Conservation (phyloP, 2,329 filamentous ascomycete genomes). For the Scortechinia acanthostroma region DNA sequence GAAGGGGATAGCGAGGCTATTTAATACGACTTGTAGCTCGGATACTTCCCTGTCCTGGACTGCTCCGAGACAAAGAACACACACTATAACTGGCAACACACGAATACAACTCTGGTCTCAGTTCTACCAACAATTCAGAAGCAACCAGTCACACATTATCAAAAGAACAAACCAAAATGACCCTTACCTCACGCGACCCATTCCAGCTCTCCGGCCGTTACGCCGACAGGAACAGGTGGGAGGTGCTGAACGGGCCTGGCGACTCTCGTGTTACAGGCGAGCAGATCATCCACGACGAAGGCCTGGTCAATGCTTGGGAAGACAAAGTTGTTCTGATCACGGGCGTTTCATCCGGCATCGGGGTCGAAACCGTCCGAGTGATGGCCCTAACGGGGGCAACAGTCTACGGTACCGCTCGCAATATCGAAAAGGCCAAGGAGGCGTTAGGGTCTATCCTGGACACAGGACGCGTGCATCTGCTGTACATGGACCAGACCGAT, state of each 20-base stretch:
- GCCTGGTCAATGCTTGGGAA: constrained; percentile 10
- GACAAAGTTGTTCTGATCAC: constrained; percentile 27
- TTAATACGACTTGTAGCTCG: too few relatives aligned
- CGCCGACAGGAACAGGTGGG: constrained; percentile 5
- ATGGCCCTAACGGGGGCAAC: constrained; percentile 24
- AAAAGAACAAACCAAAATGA: not conserved
- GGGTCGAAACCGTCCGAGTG: constrained; percentile 26
- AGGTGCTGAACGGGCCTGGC: constrained; percentile 12
- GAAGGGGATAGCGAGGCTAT: too few relatives aligned
- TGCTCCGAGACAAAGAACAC: too few relatives aligned
- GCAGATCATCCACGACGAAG: constrained; percentile 21
- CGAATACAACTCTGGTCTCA: too few relatives aligned
- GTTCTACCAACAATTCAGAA: too few relatives aligned
- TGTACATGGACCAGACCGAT: constrained; percentile 19
- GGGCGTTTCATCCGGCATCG: constrained; percentile 25
- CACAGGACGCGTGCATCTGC: constrained; percentile 15
- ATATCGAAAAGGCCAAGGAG: constrained; percentile 19
- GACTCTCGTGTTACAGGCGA: constrained; percentile 20
- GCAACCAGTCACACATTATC: too few relatives aligned
- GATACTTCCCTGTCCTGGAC: too few relatives aligned
- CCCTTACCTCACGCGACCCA: constrained; percentile 3
- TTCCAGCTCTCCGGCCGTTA: constrained; percentile 6
- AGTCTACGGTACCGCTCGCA: constrained; percentile 23
- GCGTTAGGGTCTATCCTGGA: constrained; percentile 12
- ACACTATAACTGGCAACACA: too few relatives aligned